A percentile compares a stretch with the other conserved stretches of the same genome.
These are phyloP conservation scores for Rosellinia necatrix DNA, from an alignment of 2,329 filamentous ascomycete species.

Conservation along the genomic window DNA sequence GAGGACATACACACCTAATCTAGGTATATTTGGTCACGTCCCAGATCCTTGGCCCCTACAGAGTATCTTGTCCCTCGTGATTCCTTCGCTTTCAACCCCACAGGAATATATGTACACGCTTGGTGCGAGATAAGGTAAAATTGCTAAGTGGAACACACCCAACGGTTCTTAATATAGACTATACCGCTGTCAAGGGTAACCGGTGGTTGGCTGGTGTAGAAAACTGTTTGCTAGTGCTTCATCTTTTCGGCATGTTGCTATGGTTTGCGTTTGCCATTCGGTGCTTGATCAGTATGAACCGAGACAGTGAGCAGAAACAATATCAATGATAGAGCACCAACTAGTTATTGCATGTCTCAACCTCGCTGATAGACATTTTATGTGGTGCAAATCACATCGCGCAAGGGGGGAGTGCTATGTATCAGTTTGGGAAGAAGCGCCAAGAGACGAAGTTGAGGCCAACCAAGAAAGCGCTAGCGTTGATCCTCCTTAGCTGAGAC, in stretches of 20 bases:
- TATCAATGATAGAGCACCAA: too few relatives aligned
- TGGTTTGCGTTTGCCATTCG: too few relatives aligned
- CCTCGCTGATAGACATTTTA: background rate
- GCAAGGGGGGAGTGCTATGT: too few relatives aligned
- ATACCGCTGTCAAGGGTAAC: background rate
- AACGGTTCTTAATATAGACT: slow-evolving; percentile 1
- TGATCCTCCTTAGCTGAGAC: slow-evolving; percentile 1
- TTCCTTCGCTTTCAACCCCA: background rate
- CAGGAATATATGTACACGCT: background rate
- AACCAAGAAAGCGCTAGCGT: slow-evolving; percentile 7
- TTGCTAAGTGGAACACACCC: slow-evolving; percentile 1
- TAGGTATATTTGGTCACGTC: too few relatives aligned
- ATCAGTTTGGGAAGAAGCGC: background rate
- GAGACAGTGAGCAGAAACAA: too few relatives aligned
- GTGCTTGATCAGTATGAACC: background rate
- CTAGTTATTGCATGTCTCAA: background rate
- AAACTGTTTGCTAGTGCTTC: too few relatives aligned
- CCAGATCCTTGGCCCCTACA: too few relatives aligned
- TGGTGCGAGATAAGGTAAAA: slow-evolving; percentile 1
- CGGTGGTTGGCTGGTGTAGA: too few relatives aligned
- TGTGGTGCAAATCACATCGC: too few relatives aligned
- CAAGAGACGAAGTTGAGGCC: slow-evolving; percentile 3
- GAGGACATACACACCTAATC: too few relatives aligned
- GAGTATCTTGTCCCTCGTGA: background rate
- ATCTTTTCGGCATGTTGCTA: too few relatives aligned